Conservation (phyloP, 352 stramenopile species). For the Saprolegnia parasitica region DNA sequence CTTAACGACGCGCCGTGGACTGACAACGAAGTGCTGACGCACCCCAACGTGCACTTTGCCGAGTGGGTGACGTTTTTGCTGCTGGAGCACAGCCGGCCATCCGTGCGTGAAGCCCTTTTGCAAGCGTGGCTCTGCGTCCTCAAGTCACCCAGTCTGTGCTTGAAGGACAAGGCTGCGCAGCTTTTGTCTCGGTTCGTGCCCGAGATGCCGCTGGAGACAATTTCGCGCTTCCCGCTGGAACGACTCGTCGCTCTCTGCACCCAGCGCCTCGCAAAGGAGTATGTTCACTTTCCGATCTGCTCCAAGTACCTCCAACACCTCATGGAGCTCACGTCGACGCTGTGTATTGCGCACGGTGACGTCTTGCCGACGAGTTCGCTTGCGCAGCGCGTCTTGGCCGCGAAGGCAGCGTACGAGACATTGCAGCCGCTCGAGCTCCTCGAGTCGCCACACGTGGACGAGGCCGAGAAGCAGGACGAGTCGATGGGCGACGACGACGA, state of each 20-base stretch:
- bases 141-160: conserved; percentile 77
- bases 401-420: not conserved
- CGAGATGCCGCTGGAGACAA: conserved; percentile 40
- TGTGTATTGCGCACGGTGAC: conserved; percentile 4
- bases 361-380: conserved; percentile 4
- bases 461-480: conserved; percentile 37
- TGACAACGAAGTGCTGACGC: conserved; percentile 72
- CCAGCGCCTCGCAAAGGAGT: conserved; percentile 73
- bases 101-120: conserved; percentile 60
- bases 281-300: conserved; percentile 64
- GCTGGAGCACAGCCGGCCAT: conserved; percentile 49
- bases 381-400: not conserved
- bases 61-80: conserved; percentile 81
- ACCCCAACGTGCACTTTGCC: conserved; percentile 81
- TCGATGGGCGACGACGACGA: conserved; percentile 46
- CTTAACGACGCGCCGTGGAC: conserved; percentile 60
- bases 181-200: conserved; percentile 74
- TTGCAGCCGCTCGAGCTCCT: not conserved
- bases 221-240: conserved; percentile 44
- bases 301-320: conserved; percentile 85
- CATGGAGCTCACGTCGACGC: conserved; percentile 68
- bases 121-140: conserved; percentile 77
- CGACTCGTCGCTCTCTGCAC: conserved; percentile 67
- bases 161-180: conserved; percentile 80
- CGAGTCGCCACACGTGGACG: conserved; percentile 30